phyloP scores from a whole-genome alignment of 371 early-diverging fungal genomes.

The Zopfochytrium polystomum region DNA sequence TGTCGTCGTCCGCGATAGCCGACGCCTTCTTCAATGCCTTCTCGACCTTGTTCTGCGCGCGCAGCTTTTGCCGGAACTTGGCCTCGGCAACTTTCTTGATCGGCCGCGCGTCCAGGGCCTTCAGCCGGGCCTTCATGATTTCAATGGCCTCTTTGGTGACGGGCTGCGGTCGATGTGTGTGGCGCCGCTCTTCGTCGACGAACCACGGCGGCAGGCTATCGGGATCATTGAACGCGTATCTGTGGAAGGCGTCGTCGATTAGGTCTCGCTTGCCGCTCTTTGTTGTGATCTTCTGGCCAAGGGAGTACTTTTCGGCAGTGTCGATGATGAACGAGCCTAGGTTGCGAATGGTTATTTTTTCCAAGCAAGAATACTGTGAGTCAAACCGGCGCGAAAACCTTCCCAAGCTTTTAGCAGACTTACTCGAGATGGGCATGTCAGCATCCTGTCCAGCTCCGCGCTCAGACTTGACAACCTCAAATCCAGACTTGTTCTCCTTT shows the following conservation, averaged over 20 bases:
- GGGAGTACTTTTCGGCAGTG: conserved; percentile 85
- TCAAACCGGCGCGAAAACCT: conserved; percentile 36
- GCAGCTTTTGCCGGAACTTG: conserved; percentile 91
- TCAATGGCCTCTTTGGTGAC: conserved; percentile 93
- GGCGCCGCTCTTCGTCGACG: conserved; percentile 82
- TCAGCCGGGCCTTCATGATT: conserved; percentile 72
- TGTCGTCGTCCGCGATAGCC: conserved; percentile 78
- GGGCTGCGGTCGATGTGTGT: conserved; percentile 84
- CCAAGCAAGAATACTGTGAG: conserved; percentile 28
- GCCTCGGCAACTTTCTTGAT: conserved; percentile 99
- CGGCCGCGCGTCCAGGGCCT: conserved; percentile 89
- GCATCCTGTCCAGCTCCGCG: conserved; percentile 54
- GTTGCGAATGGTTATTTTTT: not conserved
- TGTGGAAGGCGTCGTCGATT: conserved; percentile 86
- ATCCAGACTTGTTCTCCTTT: conserved; percentile 29
- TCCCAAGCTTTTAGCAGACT: no score
- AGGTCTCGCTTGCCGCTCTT: conserved; percentile 56
- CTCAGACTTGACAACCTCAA: conserved; percentile 35
- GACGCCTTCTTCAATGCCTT: conserved; percentile 87
- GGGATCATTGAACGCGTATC: conserved; percentile 82
- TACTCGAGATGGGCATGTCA: not conserved
- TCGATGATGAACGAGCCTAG: conserved; percentile 39
- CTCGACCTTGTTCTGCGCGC: conserved; percentile 55
- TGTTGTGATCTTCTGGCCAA: conserved; percentile 75
- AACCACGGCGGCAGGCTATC: conserved; percentile 90